A percentile compares a stretch with the other conserved stretches of the same genome.
Evolutionary conservation across 306 rosid species (phyloP).

Genomic region (Lathyrus aphaca): DNA sequence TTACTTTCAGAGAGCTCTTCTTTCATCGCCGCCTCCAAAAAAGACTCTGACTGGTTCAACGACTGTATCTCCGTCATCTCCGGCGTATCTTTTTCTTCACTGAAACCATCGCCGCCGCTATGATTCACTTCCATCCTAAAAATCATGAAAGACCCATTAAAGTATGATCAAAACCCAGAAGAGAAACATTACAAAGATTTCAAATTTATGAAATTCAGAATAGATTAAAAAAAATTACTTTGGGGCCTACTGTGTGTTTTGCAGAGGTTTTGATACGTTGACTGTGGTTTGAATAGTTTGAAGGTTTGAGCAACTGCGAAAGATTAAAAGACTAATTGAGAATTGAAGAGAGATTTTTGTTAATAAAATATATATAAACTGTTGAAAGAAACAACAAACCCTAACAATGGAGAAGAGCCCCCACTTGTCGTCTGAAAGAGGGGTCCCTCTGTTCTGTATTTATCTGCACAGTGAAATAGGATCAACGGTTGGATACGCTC

Average conservation of each 20-base stretch:
- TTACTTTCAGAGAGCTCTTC: conserved; percentile 55
- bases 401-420: conserved; percentile 62
- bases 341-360: conserved; percentile 33
- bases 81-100: conserved; percentile 35
- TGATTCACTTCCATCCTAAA: conserved; percentile 48
- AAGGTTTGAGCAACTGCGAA: conserved; percentile 46
- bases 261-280: conserved; percentile 42
- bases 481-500: conserved; percentile 45
- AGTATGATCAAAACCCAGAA: conserved; percentile 9
- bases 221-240: neutral
- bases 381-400: conserved; percentile 56
- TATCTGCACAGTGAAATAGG: conserved; percentile 34
- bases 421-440: conserved; percentile 64
- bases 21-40: conserved; percentile 42
- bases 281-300: conserved; percentile 42
- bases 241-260: conserved; percentile 28
- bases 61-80: conserved; percentile 26
- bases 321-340: conserved; percentile 50
- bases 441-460: conserved; percentile 61
- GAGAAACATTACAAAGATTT: conserved; percentile 1
- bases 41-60: conserved; percentile 25
- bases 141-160: conserved; percentile 5
- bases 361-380: neutral
- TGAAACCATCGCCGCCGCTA: conserved; percentile 32
- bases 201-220: conserved; percentile 2